Percentiles rank a stretch among this genome's conserved stretches.
Evolutionary conservation across 1,284 basidiomycete genomes (phyloP).

Genomic region (Psilocybe mexicana): DNA sequence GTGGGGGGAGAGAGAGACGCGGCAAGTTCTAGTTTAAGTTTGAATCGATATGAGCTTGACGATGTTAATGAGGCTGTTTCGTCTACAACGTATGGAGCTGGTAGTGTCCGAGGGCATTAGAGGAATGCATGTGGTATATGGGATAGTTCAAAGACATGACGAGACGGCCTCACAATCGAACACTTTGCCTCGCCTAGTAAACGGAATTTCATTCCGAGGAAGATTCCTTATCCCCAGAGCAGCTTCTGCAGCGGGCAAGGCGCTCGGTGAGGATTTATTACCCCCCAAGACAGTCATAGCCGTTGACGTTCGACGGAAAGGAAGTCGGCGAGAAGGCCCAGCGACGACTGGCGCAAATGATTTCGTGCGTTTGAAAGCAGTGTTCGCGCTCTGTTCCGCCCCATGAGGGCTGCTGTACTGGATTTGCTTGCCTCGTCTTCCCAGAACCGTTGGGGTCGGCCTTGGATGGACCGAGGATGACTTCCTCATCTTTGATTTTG

Average conservation of each 20-base stretch:
- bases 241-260: neutral
- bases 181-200: conserved; percentile 65
- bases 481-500: conserved; percentile 51
- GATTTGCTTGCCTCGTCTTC: neutral
- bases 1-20: no score
- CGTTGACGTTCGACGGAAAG: conserved; percentile 45
- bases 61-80: no score
- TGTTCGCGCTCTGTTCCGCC: conserved; percentile 47
- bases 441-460: conserved; percentile 23
- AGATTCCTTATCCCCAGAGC: conserved; percentile 30
- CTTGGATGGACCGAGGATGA: conserved; percentile 58
- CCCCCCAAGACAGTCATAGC: conserved; percentile 13
- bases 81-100: no score
- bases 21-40: no score
- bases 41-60: no score
- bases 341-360: conserved; percentile 49
- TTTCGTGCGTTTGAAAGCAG: conserved; percentile 54
- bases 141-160: no score
- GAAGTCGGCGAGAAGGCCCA: conserved; percentile 26
- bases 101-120: no score
- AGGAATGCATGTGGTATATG: no score
- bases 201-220: conserved; percentile 54
- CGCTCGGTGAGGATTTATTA: conserved; percentile 1
- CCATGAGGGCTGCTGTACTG: conserved; percentile 6
- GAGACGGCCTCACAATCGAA: conserved; percentile 20